A percentile compares a stretch with the other conserved stretches of the same genome.
These are phyloP conservation scores for Dactylis glomerata DNA, from an alignment of 176 grass and related monocot genomes.

Conservation along the genomic window DNA sequence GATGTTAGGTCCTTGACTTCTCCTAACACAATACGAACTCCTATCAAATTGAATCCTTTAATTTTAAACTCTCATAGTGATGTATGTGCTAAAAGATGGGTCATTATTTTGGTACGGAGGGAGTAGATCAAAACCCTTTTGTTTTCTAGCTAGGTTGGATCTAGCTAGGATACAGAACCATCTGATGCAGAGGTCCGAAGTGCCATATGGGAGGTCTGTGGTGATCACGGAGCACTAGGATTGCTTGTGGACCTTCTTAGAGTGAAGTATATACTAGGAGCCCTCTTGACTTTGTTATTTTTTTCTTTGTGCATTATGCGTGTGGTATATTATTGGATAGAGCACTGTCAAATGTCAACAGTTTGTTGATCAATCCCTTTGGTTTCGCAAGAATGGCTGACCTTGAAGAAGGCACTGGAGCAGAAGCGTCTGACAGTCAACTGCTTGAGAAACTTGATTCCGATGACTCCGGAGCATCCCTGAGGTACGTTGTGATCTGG, in stretches of 20 bases:
- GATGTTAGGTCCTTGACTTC: neutral
- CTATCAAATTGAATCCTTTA: neutral
- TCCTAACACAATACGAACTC: neutral
- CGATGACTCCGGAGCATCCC: neutral
- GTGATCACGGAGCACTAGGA: slow-evolving; percentile 68
- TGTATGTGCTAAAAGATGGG: too few relatives aligned
- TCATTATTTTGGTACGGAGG: too few relatives aligned
- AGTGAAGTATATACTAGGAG: slow-evolving; percentile 56
- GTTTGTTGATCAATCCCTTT: slow-evolving; percentile 4
- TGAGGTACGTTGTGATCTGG: slow-evolving; percentile 34
- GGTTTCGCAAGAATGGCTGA: slow-evolving; percentile 64
- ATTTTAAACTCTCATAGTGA: too few relatives aligned
- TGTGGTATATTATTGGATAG: too few relatives aligned
- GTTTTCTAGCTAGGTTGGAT: slow-evolving; percentile 51
- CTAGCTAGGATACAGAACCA: slow-evolving; percentile 49
- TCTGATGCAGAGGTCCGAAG: slow-evolving; percentile 51
- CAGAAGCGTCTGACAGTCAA: slow-evolving; percentile 59
- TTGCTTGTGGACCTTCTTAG: slow-evolving; percentile 89
- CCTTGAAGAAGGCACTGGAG: slow-evolving; percentile 86
- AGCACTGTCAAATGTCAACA: neutral
- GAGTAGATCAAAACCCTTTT: too few relatives aligned
- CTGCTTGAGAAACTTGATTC: slow-evolving; percentile 51
- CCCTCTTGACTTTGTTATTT: neutral
- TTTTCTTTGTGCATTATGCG: neutral
- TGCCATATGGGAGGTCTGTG: slow-evolving; percentile 88